These are phyloP conservation scores for Deuterostichococcus epilithicus DNA, from an alignment of 139 green algal species.

Conservation along the genomic window DNA sequence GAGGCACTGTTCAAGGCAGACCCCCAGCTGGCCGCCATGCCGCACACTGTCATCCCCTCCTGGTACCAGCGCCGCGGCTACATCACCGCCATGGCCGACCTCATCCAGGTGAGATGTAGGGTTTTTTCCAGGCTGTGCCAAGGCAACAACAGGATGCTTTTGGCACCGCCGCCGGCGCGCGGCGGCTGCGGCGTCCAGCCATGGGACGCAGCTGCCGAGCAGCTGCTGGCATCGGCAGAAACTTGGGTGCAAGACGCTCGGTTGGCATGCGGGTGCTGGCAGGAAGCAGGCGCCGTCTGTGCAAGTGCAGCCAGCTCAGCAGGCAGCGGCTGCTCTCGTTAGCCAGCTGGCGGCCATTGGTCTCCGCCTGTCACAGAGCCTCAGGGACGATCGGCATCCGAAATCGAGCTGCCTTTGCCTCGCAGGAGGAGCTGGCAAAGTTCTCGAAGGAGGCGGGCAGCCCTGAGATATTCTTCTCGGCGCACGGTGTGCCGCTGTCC, in stretches of 20 bases:
- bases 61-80: slow-evolving; percentile 92
- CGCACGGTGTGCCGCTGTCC: slow-evolving; percentile 93
- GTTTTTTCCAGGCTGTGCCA: not conserved
- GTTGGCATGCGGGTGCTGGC: too few relatives aligned
- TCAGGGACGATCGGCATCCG: slow-evolving; percentile 15
- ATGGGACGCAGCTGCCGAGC: too few relatives aligned
- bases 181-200: too few relatives aligned
- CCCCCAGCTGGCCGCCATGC: not conserved
- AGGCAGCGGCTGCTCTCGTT: too few relatives aligned
- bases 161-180: too few relatives aligned
- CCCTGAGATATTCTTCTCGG: slow-evolving; percentile 90
- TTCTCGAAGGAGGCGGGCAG: slow-evolving; percentile 6
- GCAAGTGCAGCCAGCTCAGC: too few relatives aligned
- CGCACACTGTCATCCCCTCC: slow-evolving; percentile 35
- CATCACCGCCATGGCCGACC: slow-evolving; percentile 87
- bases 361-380: too few relatives aligned
- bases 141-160: too few relatives aligned
- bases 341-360: too few relatives aligned
- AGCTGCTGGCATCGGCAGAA: too few relatives aligned
- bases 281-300: too few relatives aligned
- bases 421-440: not conserved
- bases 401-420: not conserved
- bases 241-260: too few relatives aligned
- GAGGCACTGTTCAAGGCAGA: slow-evolving; percentile 73
- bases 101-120: slow-evolving; percentile 80